Evolutionary conservation across 2,329 filamentous ascomycete genomes (phyloP).

Genomic region (Apiospora arundinis): DNA sequence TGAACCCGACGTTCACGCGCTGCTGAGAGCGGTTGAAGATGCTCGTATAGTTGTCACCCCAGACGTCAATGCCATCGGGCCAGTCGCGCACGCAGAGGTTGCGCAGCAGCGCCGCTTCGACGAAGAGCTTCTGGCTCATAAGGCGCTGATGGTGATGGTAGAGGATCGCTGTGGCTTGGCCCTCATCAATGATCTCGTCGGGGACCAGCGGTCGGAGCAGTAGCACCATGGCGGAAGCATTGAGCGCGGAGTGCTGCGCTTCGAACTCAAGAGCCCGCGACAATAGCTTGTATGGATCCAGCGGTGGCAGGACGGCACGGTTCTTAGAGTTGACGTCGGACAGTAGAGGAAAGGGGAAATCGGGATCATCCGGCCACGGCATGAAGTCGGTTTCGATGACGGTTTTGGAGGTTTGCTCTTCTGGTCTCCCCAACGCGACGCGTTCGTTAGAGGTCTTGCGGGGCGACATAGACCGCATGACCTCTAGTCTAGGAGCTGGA

Average conservation of each 20-base stretch:
- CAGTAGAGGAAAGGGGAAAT: slow-evolving; percentile 56
- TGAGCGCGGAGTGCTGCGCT: slow-evolving; percentile 60
- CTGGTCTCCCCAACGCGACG: slow-evolving; percentile 34
- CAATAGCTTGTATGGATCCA: slow-evolving; percentile 63
- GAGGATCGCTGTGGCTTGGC: slow-evolving; percentile 62
- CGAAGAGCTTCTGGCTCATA: slow-evolving; percentile 64
- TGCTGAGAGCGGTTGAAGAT: slow-evolving; percentile 62
- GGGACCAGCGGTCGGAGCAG: slow-evolving; percentile 65
- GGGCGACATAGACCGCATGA: slow-evolving; percentile 27
- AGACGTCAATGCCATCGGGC: slow-evolving; percentile 56
- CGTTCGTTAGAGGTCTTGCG: slow-evolving; percentile 26
- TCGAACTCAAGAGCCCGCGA: slow-evolving; percentile 63
- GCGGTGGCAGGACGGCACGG: slow-evolving; percentile 42
- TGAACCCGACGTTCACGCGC: slow-evolving; percentile 58
- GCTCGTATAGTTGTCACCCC: slow-evolving; percentile 61
- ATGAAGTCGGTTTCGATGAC: slow-evolving; percentile 65
- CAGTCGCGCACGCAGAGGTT: slow-evolving; percentile 66
- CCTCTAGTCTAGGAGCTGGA: slow-evolving; percentile 25
- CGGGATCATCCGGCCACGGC: slow-evolving; percentile 62
- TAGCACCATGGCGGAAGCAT: slow-evolving; percentile 66
- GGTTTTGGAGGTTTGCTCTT: slow-evolving; percentile 47
- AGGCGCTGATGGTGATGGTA: slow-evolving; percentile 66
- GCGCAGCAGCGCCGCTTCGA: slow-evolving; percentile 65
- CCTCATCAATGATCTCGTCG: slow-evolving; percentile 57
- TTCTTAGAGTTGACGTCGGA: slow-evolving; percentile 27